Percentiles rank a stretch among this genome's conserved stretches.
phyloP scores from a whole-genome alignment of 2,329 filamentous ascomycete genomes.

The Colletotrichum trifolii region DNA sequence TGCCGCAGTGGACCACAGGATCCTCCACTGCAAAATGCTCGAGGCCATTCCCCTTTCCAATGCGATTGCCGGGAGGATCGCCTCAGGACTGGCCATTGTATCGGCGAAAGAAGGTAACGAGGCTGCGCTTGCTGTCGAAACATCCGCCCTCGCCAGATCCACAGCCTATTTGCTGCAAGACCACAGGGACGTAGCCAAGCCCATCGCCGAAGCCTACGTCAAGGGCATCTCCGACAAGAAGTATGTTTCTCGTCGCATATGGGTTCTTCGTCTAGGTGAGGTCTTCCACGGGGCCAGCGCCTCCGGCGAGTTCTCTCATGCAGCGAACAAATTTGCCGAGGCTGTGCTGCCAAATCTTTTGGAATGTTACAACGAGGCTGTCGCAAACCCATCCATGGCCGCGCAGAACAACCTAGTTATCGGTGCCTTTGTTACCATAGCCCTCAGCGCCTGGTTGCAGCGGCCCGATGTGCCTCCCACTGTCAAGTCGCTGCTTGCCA shows the following conservation, averaged over 20 bases:
- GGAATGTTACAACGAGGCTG: constrained; percentile 81
- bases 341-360: constrained; percentile 66
- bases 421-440: constrained; percentile 78
- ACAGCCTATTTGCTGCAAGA: constrained; percentile 71
- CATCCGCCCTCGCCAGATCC: constrained; percentile 75
- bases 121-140: constrained; percentile 79
- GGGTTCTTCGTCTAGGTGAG: constrained; percentile 80
- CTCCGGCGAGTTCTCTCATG: constrained; percentile 32
- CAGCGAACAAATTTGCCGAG: constrained; percentile 64
- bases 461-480: constrained; percentile 65
- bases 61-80: constrained; percentile 73
- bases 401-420: constrained; percentile 86
- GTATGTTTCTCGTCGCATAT: constrained; percentile 78
- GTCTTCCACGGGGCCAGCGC: constrained; percentile 65
- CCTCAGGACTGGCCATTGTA: constrained; percentile 72
- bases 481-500: constrained; percentile 58
- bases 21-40: constrained; percentile 85
- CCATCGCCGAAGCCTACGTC: constrained; percentile 75
- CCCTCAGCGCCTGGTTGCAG: constrained; percentile 68
- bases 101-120: constrained; percentile 92
- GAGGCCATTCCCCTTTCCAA: constrained; percentile 69
- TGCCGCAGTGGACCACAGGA: constrained; percentile 84
- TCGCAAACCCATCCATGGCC: constrained; percentile 80
- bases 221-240: constrained; percentile 93
- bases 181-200: constrained; percentile 70